phyloP scores from a whole-genome alignment of 768 basidiomycete genomes.

The Guyanaporus albipodus region DNA sequence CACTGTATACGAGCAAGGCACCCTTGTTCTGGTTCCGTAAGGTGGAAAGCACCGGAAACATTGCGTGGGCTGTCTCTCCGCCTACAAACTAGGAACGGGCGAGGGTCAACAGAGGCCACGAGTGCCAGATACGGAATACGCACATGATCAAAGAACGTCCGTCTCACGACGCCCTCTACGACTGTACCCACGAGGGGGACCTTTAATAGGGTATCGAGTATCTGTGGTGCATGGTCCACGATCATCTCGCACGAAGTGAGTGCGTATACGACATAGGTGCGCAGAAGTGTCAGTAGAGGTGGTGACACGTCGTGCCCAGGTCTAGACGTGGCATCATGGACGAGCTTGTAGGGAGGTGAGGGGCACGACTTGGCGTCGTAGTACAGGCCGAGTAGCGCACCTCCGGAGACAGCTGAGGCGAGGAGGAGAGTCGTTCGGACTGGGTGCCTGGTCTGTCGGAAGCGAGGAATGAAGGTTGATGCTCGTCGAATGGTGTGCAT shows the following conservation, averaged over 20 bases:
- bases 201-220: constrained; percentile 51
- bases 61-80: constrained; percentile 71
- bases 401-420: constrained; percentile 17
- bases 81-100: constrained; percentile 69
- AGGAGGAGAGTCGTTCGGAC: constrained; percentile 15
- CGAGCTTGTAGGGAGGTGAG: constrained; percentile 16
- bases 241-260: constrained; percentile 73
- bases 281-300: constrained; percentile 43
- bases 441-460: not conserved
- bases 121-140: constrained; percentile 5
- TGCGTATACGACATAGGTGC: constrained; percentile 79
- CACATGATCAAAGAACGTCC: constrained; percentile 86
- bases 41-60: constrained; percentile 57
- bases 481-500: constrained; percentile 17
- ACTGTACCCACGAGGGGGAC: constrained; percentile 55
- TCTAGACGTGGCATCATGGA: not conserved
- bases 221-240: constrained; percentile 68
- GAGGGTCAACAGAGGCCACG: not conserved
- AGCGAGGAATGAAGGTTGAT: not conserved
- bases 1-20: constrained; percentile 76
- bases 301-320: constrained; percentile 12
- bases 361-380: constrained; percentile 27
- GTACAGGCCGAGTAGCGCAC: constrained; percentile 18
- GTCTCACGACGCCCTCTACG: constrained; percentile 64
- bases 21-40: constrained; percentile 72